Evolutionary conservation across 257 asterid species (phyloP).

Genomic region (Solanum appendiculatum): DNA sequence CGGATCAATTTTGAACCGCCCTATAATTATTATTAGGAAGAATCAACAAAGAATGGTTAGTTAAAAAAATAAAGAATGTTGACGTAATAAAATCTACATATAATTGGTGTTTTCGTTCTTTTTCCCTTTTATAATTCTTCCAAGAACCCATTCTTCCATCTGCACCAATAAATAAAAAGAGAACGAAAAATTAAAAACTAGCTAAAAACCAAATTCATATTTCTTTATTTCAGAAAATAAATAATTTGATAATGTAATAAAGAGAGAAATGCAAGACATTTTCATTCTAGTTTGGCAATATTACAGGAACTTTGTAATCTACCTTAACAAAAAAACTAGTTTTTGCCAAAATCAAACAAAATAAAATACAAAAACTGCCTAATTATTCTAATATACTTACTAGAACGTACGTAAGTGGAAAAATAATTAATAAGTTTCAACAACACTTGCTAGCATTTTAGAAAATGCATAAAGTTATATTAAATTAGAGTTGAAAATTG

Average conservation of each 20-base stretch:
- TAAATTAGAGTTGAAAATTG: neutral
- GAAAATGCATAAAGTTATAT: no score
- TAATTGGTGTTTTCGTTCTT: neutral
- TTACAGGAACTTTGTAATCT: neutral
- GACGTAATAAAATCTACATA: neutral
- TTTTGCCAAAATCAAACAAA: neutral
- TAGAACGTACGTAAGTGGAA: neutral
- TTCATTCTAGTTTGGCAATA: neutral
- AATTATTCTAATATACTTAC: neutral
- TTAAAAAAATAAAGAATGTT: neutral
- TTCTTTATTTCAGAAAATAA: neutral
- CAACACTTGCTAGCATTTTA: neutral
- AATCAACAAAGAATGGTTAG: neutral
- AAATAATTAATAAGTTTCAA: neutral
- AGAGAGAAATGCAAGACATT: neutral
- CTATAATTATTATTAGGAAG: neutral
- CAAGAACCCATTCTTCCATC: conserved; percentile 11
- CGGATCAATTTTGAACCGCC: no score
- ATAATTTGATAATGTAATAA: neutral
- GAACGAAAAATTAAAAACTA: neutral
- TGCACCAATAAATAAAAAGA: neutral
- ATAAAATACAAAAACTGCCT: neutral
- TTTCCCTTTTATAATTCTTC: conserved; percentile 15
- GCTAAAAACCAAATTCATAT: neutral
- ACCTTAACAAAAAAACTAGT: neutral